Conservation (phyloP, 2,329 filamentous ascomycete genomes). For the Sporothrix inflata region DNA sequence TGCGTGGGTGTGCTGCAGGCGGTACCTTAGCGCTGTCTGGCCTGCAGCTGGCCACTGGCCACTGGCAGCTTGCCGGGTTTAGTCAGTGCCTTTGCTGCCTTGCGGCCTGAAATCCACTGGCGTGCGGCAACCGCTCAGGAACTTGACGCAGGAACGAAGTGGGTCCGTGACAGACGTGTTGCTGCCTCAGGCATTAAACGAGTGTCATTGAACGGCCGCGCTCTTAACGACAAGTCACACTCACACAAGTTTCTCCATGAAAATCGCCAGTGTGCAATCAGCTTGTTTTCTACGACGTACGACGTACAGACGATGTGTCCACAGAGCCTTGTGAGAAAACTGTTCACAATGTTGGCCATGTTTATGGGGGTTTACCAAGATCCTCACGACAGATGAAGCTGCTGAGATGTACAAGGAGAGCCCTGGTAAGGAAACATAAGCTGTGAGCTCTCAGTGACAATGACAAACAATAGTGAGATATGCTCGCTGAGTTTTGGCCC, state of each 20-base stretch:
- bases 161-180: neutral
- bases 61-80: neutral
- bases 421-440: too few species aligned
- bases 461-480: too few species aligned
- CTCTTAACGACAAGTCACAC: neutral
- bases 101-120: constrained; percentile 25
- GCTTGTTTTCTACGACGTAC: neutral
- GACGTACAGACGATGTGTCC: neutral
- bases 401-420: too few species aligned
- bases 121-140: constrained; percentile 10
- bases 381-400: too few species aligned
- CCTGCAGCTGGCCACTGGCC: constrained; percentile 1
- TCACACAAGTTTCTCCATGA: neutral
- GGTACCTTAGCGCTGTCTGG: neutral
- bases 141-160: constrained; percentile 20
- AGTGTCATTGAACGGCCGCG: neutral
- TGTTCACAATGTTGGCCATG: neutral
- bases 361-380: too few species aligned
- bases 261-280: neutral
- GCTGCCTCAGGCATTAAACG: neutral
- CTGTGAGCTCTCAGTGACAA: too few species aligned
- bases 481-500: too few species aligned
- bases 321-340: neutral
- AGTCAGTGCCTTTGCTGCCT: constrained; percentile 26
- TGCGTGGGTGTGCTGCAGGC: constrained; percentile 21